Evolutionary conservation across 257 asterid species (phyloP).

Genomic region (Mitragyna speciosa): DNA sequence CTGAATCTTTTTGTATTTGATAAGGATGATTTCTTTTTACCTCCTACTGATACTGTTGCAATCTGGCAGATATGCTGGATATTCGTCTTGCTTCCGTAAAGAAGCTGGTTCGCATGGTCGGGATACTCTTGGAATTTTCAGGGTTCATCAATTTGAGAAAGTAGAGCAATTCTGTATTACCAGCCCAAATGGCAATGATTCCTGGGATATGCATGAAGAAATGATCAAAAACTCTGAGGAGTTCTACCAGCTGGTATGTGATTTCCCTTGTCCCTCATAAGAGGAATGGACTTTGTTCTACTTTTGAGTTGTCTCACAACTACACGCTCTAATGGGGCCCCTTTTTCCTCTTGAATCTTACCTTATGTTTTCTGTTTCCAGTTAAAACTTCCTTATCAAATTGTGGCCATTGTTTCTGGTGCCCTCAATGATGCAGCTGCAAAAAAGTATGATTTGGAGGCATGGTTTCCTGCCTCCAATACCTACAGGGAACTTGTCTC

Average conservation of each 20-base stretch:
- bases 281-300: background rate
- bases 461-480: slow-evolving; percentile 91
- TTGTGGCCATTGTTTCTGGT: slow-evolving; percentile 87
- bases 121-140: slow-evolving; percentile 89
- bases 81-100: slow-evolving; percentile 87
- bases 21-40: background rate
- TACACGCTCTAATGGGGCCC: background rate
- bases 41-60: background rate
- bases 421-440: slow-evolving; percentile 98
- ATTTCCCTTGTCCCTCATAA: background rate
- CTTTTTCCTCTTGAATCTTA: background rate
- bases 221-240: slow-evolving; percentile 89
- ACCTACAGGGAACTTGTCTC: slow-evolving; percentile 86
- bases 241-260: slow-evolving; percentile 66
- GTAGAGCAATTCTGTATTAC: slow-evolving; percentile 89
- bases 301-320: background rate
- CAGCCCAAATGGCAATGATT: slow-evolving; percentile 71
- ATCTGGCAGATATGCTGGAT: slow-evolving; percentile 79
- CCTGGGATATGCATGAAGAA: slow-evolving; percentile 98
- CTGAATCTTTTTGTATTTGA: background rate
- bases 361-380: slow-evolving; percentile 29
- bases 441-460: slow-evolving; percentile 91
- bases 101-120: slow-evolving; percentile 99
- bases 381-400: slow-evolving; percentile 80
- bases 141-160: slow-evolving; percentile 94